Conservation (phyloP, 2,329 filamentous ascomycete genomes). For the Bipolaris victoriae region DNA sequence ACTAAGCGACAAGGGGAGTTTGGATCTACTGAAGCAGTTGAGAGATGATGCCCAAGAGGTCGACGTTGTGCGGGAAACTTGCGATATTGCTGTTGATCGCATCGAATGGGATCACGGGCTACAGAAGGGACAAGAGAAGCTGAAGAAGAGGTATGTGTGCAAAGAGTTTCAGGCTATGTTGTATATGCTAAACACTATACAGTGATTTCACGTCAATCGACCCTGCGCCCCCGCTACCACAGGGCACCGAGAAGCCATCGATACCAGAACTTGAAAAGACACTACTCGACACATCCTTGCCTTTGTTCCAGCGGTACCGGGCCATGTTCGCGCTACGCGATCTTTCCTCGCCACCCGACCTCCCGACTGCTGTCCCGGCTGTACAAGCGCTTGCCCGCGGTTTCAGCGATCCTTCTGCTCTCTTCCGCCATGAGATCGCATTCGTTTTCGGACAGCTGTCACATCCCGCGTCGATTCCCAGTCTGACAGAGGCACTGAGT, state of each 20-base stretch:
- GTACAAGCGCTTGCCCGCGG: slow-evolving; percentile 85
- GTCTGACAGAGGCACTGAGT: slow-evolving; percentile 77
- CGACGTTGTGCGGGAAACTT: slow-evolving; percentile 88
- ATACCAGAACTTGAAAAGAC: slow-evolving; percentile 77
- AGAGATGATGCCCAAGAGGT: slow-evolving; percentile 78
- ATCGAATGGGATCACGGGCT: slow-evolving; percentile 83
- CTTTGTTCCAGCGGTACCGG: slow-evolving; percentile 91
- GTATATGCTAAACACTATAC: slow-evolving; percentile 23
- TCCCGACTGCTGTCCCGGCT: slow-evolving; percentile 87
- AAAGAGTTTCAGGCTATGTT: background rate
- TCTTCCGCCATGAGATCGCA: slow-evolving; percentile 97
- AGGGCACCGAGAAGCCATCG: slow-evolving; percentile 65
- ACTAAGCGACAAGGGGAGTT: slow-evolving; percentile 73
- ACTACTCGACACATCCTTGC: slow-evolving; percentile 77
- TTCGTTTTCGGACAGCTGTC: slow-evolving; percentile 97
- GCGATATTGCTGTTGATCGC: slow-evolving; percentile 92
- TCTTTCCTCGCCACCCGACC: slow-evolving; percentile 88
- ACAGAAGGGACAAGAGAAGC: slow-evolving; percentile 68
- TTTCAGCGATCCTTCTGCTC: slow-evolving; percentile 81
- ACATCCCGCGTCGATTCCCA: slow-evolving; percentile 95
- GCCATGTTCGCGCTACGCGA: slow-evolving; percentile 98
- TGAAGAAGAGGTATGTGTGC: slow-evolving; percentile 74
- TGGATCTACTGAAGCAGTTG: slow-evolving; percentile 74
- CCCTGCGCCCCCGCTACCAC: slow-evolving; percentile 85
- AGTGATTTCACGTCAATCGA: slow-evolving; percentile 97